Evolutionary conservation across 2,329 filamentous ascomycete species (phyloP), one percentile per base, ranked within the genome.

Genomic region (Botrytis hyacinthi): DNA sequence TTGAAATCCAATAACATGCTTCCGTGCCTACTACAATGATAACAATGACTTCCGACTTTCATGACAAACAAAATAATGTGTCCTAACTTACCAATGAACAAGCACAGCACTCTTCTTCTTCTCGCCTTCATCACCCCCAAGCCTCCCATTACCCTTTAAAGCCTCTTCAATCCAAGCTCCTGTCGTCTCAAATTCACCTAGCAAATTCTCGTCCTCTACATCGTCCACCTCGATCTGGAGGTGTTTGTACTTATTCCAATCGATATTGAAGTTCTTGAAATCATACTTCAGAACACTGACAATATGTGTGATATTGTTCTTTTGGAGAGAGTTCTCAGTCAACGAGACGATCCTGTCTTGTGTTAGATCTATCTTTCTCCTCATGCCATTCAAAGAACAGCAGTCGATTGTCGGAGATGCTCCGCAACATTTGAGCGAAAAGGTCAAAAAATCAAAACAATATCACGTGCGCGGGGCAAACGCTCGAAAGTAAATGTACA

Each of bases 221-320:
- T 99, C 96, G 82, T 98, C 93, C 61, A 98, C 90, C 77, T 97
- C 92, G 76, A 98, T 92, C 75, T 90, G 87, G 78, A 93, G 86
- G 81, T 97, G 94, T 76, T 90, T 84, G 81, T 90, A 94, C 60
- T 87, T 85, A 76, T 88, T 86, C 79, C 85, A 86, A 76, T 70
- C 57, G n/a, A 70, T 70, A 40, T 73, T 70, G 89, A 90, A 59
- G 87, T 85, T 74, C 84, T 84, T 77, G 86, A 83, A 78, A 88
- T 88, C 86, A 77, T 91, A 87, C 65, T 89, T 88, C 74, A 95
- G 83, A 59, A 96, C 92, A 7, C 95, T 97, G n/a, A 98, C 86
- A 44, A 98, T 88, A 83, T 98, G 95, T 4, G 94, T 97, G 81
- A 99, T 94, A 77, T 91, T 90, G 77, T 90, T 89, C 76, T 92